phyloP scores from a whole-genome alignment of 495 filamentous ascomycete genomes.

The Thermothielavioides terrestris region DNA sequence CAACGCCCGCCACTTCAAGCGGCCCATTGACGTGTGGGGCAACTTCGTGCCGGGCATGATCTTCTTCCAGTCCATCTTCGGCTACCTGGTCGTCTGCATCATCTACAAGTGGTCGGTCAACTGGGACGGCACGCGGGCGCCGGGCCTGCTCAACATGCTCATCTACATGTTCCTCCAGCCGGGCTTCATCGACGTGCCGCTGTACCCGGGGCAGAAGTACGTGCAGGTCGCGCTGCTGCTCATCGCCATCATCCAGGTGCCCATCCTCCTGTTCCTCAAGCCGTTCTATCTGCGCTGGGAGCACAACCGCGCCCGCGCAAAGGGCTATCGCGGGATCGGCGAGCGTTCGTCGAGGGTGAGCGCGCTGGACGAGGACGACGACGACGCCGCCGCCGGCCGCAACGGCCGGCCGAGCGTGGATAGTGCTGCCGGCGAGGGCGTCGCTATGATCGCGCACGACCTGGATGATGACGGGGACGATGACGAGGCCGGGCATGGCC shows the following conservation, averaged over 20 bases:
- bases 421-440: conserved; percentile 77
- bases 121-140: conserved; percentile 67
- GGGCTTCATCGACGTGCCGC: conserved; percentile 55
- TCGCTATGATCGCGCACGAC: conserved; percentile 82
- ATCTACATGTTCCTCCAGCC: conserved; percentile 99
- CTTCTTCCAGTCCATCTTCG: conserved; percentile 98
- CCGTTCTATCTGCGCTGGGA: conserved; percentile 88
- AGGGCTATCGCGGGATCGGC: conserved; percentile 87
- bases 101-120: conserved; percentile 95
- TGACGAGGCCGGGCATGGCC: conserved; percentile 48
- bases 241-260: conserved; percentile 76
- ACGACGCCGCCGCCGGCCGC: conserved; percentile 31
- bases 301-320: conserved; percentile 76
- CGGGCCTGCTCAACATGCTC: conserved; percentile 92
- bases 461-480: conserved; percentile 53
- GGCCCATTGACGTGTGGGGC: conserved; percentile 86
- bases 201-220: conserved; percentile 66
- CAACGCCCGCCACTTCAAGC: conserved; percentile 92
- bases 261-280: conserved; percentile 87
- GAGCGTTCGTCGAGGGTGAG: conserved; percentile 80
- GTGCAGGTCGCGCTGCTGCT: conserved; percentile 78
- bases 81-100: conserved; percentile 88
- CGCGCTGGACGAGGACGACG: conserved; percentile 77
- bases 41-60: conserved; percentile 98
- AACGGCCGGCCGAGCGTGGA: conserved; percentile 57